Evolutionary conservation across 805 yeast genomes (phyloP).

Genomic region (Metschnikowia vanudenii): DNA sequence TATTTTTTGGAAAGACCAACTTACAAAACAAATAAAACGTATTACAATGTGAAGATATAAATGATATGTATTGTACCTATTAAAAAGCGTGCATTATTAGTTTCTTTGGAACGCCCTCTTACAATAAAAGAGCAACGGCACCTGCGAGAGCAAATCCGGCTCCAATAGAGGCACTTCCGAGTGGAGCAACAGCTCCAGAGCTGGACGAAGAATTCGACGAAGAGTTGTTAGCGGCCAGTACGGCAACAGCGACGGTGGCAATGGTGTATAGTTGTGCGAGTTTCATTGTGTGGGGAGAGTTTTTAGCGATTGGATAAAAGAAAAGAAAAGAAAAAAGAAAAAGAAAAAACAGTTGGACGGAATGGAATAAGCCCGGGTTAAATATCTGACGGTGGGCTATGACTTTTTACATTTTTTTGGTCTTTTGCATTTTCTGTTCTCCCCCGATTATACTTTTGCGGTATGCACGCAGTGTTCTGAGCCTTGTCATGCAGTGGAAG

Average conservation of each 20-base stretch:
- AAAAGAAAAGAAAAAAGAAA: not conserved
- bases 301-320: not conserved
- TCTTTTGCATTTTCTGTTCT: too few species aligned
- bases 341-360: too few species aligned
- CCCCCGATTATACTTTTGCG: not conserved
- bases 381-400: not conserved
- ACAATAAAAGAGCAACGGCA: constrained; percentile 21
- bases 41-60: not conserved
- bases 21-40: not conserved
- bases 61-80: not conserved
- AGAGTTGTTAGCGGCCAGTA: constrained; percentile 23
- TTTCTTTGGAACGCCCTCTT: not conserved
- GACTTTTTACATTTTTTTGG: too few species aligned
- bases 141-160: constrained; percentile 23
- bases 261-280: constrained; percentile 21
- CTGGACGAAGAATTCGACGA: constrained; percentile 9
- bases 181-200: constrained; percentile 17
- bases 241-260: constrained; percentile 22
- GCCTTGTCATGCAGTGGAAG: not conserved
- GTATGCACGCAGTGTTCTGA: not conserved
- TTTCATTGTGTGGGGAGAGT: constrained; percentile 17
- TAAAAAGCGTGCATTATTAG: not conserved
- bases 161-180: constrained; percentile 16
- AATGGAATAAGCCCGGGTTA: not conserved
- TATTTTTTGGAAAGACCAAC: too few species aligned